Evolutionary conservation across 2,329 filamentous ascomycete genomes (phyloP).

Genomic region (Paraphoma chrysanthemicola): DNA sequence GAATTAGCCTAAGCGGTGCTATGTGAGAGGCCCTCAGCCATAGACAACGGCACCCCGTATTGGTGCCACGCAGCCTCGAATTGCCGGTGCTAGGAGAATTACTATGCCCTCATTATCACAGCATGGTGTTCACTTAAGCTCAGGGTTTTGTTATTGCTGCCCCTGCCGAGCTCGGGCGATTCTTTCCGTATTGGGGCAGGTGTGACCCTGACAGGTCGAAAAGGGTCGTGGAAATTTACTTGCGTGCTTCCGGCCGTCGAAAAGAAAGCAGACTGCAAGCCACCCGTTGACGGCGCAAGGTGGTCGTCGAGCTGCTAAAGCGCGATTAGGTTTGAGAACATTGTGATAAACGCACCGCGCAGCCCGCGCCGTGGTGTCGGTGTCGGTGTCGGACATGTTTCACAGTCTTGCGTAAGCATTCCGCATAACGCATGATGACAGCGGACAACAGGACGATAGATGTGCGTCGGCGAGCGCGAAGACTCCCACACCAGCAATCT

Average conservation of each 20-base stretch:
- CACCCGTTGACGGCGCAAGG: constrained; percentile 3
- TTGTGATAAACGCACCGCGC: background rate
- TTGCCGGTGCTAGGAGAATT: background rate
- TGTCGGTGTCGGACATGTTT: background rate
- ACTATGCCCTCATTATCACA: background rate
- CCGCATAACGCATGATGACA: background rate
- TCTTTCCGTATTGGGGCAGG: constrained; percentile 3
- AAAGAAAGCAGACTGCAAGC: constrained; percentile 7
- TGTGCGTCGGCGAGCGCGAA: background rate
- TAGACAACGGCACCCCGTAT: too few species aligned
- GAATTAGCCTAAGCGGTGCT: too few species aligned
- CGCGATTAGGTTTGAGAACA: background rate
- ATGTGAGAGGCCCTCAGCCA: too few species aligned
- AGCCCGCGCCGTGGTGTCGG: background rate
- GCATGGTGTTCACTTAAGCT: background rate
- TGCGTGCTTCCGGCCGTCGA: background rate
- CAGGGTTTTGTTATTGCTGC: background rate
- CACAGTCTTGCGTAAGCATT: background rate
- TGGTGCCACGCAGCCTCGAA: background rate
- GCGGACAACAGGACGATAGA: background rate
- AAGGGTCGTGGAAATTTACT: constrained; percentile 7
- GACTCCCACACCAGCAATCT: background rate
- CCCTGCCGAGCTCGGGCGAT: background rate
- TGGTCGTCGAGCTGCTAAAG: background rate
- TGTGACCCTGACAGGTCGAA: background rate